Evolutionary conservation across 2,329 filamentous ascomycete genomes (phyloP).

Genomic region (Ophiocordyceps camponoti-saundersi): DNA sequence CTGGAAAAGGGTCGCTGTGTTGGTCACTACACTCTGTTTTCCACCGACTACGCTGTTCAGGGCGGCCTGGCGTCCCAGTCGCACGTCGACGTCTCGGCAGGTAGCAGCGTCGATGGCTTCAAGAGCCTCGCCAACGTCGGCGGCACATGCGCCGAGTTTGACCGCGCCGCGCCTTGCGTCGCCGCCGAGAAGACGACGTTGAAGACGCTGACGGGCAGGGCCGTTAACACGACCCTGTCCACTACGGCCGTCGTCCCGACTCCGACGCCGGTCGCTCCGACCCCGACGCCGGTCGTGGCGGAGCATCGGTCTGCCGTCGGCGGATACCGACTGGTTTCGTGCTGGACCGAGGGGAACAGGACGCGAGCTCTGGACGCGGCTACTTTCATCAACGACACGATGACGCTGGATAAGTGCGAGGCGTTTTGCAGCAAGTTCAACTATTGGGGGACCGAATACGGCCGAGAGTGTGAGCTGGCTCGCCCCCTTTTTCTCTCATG

Average conservation of each 20-base stretch:
- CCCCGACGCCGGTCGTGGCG: conserved; percentile 1
- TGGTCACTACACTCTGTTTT: conserved; percentile 31
- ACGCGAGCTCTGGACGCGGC: conserved; percentile 24
- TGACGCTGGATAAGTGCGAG: conserved; percentile 32
- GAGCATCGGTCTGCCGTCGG: conserved; percentile 21
- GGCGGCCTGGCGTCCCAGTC: conserved; percentile 27
- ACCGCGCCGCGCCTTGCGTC: conserved; percentile 14
- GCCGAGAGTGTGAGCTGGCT: conserved; percentile 25
- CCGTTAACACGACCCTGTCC: background rate
- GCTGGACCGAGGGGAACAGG: conserved; percentile 27
- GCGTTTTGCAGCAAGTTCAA: conserved; percentile 25
- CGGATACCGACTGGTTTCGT: conserved; percentile 27
- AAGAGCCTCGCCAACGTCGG: conserved; percentile 27
- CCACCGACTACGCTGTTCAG: conserved; percentile 22
- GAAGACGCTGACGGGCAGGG: background rate
- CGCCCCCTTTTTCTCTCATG: background rate
- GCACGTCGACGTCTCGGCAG: conserved; percentile 26
- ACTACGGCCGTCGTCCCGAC: conserved; percentile 2
- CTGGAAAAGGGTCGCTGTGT: conserved; percentile 26
- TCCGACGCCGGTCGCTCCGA: too few species aligned
- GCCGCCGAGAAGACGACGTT: conserved; percentile 3
- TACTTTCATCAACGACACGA: conserved; percentile 25
- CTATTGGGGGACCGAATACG: conserved; percentile 34
- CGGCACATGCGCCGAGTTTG: conserved; percentile 24
- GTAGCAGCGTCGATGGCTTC: conserved; percentile 26